Base-by-base conservation (phyloP, 129 eudicot genomes). In the Escallonia herrerae region DNA sequence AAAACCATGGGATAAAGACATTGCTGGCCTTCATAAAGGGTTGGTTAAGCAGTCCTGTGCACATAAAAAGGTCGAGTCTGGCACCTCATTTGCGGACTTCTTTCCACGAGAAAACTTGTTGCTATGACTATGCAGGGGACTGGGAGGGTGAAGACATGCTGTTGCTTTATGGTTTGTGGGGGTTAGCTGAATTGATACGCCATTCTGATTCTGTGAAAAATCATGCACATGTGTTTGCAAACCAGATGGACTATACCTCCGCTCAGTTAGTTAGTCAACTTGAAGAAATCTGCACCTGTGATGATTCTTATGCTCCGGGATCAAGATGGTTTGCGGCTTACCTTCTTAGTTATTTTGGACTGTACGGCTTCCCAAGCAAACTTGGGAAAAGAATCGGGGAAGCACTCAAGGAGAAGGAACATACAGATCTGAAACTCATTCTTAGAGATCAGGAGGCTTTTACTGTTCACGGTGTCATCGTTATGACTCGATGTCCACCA, bases 61-160 rank as follows among this genome's bases (percentile, higher is more conserved):
- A 64, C 50, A 65, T 70, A 41, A 80, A 75, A 73, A 65, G 83
- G 68, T 59, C 66, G 48, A 77, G 51, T 57, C 33, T 81, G 59
- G 74, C 83, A 52, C 72, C 72, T 71, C 94, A 87, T 81, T 73
- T 82, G 68, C 76, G 73, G 66, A 77, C 61, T 68, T 63, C 81
- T 53, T 64, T 53, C 46, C 63, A 53, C 51, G 76, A 81, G 77
- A 86, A 71, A 71, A 65, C 63, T 60, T 91, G 97, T 75, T 91
- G 97, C 70, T 70, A 76, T 45, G 71, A 62, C 47, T 52, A 59
- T 53, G 74, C 63, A 69, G 87, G 79, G 63, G 95, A 81, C 15
- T 91, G 97, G 97, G 85, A 87, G 71, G 97, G 95, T 47, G 83
- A 80, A 33, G 94, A 91, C 56, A 65, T 61, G 61, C 75, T 66